Conservation (phyloP, 164 flowering plant species). For the Piper betle region DNA sequence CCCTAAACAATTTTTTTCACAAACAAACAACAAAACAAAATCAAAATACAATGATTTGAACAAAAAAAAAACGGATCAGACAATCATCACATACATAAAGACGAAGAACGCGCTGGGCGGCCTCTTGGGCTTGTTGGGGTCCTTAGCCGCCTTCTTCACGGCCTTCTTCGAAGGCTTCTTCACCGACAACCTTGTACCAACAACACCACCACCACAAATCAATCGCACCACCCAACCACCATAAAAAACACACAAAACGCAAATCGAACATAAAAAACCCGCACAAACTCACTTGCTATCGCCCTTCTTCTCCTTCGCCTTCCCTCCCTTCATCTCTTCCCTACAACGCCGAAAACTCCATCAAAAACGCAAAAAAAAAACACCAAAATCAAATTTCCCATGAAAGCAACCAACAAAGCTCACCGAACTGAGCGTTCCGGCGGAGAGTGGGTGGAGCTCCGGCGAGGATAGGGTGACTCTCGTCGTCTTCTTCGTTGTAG, state of each 20-base stretch:
- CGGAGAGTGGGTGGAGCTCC: background rate
- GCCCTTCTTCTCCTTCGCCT: conserved; percentile 21
- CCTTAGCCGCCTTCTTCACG: conserved; percentile 32
- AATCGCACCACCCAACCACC: background rate
- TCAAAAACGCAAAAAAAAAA: conserved; percentile 1
- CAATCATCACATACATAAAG: conserved; percentile 41
- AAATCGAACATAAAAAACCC: conserved; percentile 1
- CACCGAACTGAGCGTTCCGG: conserved; percentile 14
- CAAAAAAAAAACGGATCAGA: background rate
- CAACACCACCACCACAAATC: background rate
- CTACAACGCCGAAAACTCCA: conserved; percentile 17
- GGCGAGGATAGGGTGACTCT: conserved; percentile 2
- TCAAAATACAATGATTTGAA: background rate
- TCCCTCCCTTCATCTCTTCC: conserved; percentile 22
- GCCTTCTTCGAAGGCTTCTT: conserved; percentile 12
- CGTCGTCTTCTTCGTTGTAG: background rate
- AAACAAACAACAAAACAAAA: background rate
- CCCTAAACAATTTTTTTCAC: conserved; percentile 27
- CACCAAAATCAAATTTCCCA: conserved; percentile 13
- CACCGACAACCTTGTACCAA: conserved; percentile 7
- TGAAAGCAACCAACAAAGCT: background rate
- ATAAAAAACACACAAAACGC: background rate
- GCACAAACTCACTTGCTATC: conserved; percentile 23
- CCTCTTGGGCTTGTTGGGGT: conserved; percentile 89
- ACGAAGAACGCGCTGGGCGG: conserved; percentile 90